A percentile compares a stretch with the other conserved stretches of the same genome.
Conservation (phyloP, 768 basidiomycete genomes). For the Phlebiopsis gigantea region DNA sequence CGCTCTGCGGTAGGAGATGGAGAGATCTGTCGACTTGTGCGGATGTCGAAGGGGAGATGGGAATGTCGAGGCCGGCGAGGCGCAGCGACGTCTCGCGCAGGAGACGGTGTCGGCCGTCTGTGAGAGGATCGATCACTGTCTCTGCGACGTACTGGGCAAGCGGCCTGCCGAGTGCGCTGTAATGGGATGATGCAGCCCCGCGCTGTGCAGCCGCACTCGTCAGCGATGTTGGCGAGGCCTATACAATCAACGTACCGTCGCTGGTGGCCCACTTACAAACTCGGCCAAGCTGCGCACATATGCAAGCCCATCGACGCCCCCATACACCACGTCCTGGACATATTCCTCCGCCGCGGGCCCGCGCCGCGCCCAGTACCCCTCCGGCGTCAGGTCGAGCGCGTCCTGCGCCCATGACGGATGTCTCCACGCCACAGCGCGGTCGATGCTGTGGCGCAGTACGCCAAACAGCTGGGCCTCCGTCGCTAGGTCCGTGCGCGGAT, state of each 20-base stretch:
- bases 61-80: conserved; percentile 12
- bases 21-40: conserved; percentile 17
- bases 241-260: conserved; percentile 6
- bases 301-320: conserved; percentile 70
- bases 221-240: neutral
- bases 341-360: conserved; percentile 61
- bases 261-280: conserved; percentile 41
- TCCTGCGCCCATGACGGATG: conserved; percentile 13
- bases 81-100: conserved; percentile 25
- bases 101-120: conserved; percentile 34
- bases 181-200: conserved; percentile 1
- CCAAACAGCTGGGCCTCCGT: conserved; percentile 27
- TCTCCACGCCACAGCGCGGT: conserved; percentile 8
- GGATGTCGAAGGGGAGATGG: neutral
- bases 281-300: conserved; percentile 75
- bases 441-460: conserved; percentile 17
- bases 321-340: conserved; percentile 70
- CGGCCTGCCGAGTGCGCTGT: conserved; percentile 26
- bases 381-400: conserved; percentile 12
- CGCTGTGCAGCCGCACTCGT: neutral
- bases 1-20: conserved; percentile 16
- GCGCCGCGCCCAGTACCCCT: conserved; percentile 44
- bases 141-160: conserved; percentile 37
- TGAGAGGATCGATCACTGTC: conserved; percentile 34
- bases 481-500: conserved; percentile 18